Evolutionary conservation across 345 rosid species (phyloP), one percentile per base, ranked within the genome.

Genomic region (Bruguiera sexangula): DNA sequence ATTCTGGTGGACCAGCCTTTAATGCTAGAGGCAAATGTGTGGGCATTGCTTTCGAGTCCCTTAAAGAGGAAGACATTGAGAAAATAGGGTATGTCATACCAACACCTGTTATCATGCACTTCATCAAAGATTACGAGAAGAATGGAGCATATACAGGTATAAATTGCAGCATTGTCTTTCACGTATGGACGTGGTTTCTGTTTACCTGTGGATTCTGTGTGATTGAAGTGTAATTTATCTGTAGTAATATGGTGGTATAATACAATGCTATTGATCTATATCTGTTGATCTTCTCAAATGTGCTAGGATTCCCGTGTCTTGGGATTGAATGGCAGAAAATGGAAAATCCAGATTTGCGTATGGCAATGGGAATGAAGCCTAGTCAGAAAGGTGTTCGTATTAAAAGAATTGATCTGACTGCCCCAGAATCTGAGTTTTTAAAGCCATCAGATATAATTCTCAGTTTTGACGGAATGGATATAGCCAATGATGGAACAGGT

Each of bases 271-370:
- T 64, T 51, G 61, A 61, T 26, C 52, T 3, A 50, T 51, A 51
- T 31, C 46, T n/a, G 8, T 32, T 22, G 59, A 53, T 58, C 62
- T 24, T 52, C 53, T 30, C 7, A 36, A 60, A n/a, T 54, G 50
- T 81, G 66, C 62, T 73, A 95, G 98, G 97, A 36, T 89, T 95
- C 73, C 97, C 97, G 19, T 81, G 85, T 70, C 87, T 95, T 71
- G 96, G 99, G 53, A 88, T 92, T 80, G 99, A 92, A 78, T 95
- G 99, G 99, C 99, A 95, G 85, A 95, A 95, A 81, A 95, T 95
- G 97, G 99, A 95, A 75, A 95, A 95, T 78, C 98, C 97, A 37
- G 96, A 88, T 76, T 68, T 95, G 76, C 88, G 94, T 55, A 63
- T 79, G 77, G 81, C 90, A 69, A 82, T 95, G 89, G 96, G 97